Percentiles rank a stretch among this genome's conserved stretches.
phyloP scores from a whole-genome alignment of 2,329 filamentous ascomycete species.

The Ophiostoma quercus region DNA sequence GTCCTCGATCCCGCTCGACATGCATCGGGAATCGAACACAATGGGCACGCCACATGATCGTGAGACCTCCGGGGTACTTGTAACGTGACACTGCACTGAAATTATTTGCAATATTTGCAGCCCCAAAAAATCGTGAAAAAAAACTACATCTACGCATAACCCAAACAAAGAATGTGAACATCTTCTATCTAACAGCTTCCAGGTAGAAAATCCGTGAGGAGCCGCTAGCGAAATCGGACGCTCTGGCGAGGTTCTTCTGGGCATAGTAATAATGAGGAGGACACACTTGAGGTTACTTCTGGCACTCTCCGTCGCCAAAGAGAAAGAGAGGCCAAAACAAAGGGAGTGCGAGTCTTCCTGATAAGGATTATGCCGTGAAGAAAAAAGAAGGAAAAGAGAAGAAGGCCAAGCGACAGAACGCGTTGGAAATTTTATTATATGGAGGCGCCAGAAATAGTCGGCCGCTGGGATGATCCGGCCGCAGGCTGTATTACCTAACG shows the following conservation, averaged over 20 bases:
- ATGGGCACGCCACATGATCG: neutral
- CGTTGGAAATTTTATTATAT: conserved; percentile 7
- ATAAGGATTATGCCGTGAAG: conserved; percentile 81
- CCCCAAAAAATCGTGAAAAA: neutral
- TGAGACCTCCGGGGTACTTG: neutral
- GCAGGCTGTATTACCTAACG: neutral
- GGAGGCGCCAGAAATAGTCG: conserved; percentile 1
- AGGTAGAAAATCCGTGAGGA: conserved; percentile 47
- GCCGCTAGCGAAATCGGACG: conserved; percentile 99
- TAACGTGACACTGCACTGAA: neutral
- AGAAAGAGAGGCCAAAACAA: conserved; percentile 14
- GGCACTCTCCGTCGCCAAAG: conserved; percentile 5
- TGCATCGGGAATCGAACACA: neutral
- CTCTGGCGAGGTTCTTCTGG: conserved; percentile 61
- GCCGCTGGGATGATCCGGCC: conserved; percentile 23
- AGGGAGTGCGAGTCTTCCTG: conserved; percentile 39
- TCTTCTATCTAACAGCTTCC: conserved; percentile 31
- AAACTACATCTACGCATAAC: neutral
- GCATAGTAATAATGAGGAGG: conserved; percentile 88
- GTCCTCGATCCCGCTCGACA: neutral
- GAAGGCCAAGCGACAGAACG: neutral
- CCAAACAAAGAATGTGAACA: conserved; percentile 24
- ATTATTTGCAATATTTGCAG: neutral
- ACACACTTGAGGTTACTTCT: conserved; percentile 58
- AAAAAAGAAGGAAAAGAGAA: conserved; percentile 32